These are phyloP conservation scores for Tremella mesenterica DNA, from an alignment of 768 basidiomycete species.

Conservation along the genomic window DNA sequence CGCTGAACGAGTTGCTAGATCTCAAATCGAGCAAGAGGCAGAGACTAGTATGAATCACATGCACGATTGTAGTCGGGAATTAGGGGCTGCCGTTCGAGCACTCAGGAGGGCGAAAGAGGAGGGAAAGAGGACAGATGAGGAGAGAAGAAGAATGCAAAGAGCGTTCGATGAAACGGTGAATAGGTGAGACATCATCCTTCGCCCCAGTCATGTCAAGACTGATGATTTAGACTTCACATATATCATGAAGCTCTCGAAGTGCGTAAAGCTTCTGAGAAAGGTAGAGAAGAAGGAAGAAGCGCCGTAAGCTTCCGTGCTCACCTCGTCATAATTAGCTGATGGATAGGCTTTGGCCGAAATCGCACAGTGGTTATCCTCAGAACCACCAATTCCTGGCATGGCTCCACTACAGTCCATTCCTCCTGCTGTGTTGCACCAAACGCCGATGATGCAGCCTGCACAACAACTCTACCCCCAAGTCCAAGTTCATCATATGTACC, in stretches of 20 bases:
- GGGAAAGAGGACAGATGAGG: conserved; percentile 38
- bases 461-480: not conserved
- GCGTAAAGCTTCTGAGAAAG: conserved; percentile 36
- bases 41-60: conserved; percentile 26
- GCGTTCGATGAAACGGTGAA: conserved; percentile 38
- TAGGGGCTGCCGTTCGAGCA: conserved; percentile 39
- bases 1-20: conserved; percentile 38
- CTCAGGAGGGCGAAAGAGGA: conserved; percentile 40
- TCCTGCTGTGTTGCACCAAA: conserved; percentile 23
- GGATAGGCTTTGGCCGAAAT: conserved; percentile 42
- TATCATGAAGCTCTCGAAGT: conserved; percentile 39
- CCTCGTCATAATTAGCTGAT: conserved; percentile 4
- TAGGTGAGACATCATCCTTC: conserved; percentile 27
- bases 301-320: conserved; percentile 3
- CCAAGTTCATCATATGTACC: not conserved
- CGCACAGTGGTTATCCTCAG: conserved; percentile 33
- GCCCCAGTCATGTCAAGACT: not conserved
- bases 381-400: conserved; percentile 38
- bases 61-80: conserved; percentile 34
- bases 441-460: conserved; percentile 10
- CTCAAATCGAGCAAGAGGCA: conserved; percentile 27
- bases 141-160: conserved; percentile 33
- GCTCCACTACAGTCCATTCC: conserved; percentile 34
- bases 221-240: conserved; percentile 25
- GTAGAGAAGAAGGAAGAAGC: conserved; percentile 38